phyloP scores from a whole-genome alignment of 257 asterid species.

The Scutellaria galericulata region DNA sequence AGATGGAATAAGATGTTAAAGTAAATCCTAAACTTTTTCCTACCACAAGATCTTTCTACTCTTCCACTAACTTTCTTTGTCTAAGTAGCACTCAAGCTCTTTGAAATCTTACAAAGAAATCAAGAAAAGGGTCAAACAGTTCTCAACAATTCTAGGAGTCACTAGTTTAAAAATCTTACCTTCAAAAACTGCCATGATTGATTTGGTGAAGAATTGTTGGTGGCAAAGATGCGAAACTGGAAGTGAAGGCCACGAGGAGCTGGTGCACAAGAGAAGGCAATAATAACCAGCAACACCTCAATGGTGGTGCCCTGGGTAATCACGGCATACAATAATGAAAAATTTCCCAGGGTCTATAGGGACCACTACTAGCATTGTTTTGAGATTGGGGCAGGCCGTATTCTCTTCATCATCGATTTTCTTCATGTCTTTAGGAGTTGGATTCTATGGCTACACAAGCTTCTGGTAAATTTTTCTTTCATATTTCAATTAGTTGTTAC shows the following conservation, averaged over 20 bases:
- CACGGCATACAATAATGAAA: slow-evolving; percentile 42
- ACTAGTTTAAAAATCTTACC: background rate
- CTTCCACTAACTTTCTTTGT: slow-evolving; percentile 31
- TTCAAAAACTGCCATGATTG: slow-evolving; percentile 14
- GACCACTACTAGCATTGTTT: slow-evolving; percentile 56
- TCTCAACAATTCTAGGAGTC: slow-evolving; percentile 1
- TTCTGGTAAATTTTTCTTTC: slow-evolving; percentile 55
- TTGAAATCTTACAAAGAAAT: slow-evolving; percentile 10
- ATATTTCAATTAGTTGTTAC: too few species aligned
- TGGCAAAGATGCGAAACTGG: slow-evolving; percentile 12
- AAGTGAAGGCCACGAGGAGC: slow-evolving; percentile 11
- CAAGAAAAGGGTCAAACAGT: slow-evolving; percentile 13
- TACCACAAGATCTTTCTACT: slow-evolving; percentile 16
- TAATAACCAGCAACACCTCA: slow-evolving; percentile 1
- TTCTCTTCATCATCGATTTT: slow-evolving; percentile 67
- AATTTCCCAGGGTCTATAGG: slow-evolving; percentile 67
- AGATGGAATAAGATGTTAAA: background rate
- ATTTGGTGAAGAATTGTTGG: slow-evolving; percentile 17
- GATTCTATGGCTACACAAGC: slow-evolving; percentile 77
- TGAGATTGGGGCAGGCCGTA: slow-evolving; percentile 68
- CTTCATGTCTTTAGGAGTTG: slow-evolving; percentile 73
- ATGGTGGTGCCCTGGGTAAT: background rate
- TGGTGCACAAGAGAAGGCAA: slow-evolving; percentile 22
- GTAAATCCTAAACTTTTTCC: slow-evolving; percentile 24
- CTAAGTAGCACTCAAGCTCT: slow-evolving; percentile 27